Conservation (phyloP, 139 green algal species). For the Volvox reticuliferus region DNA sequence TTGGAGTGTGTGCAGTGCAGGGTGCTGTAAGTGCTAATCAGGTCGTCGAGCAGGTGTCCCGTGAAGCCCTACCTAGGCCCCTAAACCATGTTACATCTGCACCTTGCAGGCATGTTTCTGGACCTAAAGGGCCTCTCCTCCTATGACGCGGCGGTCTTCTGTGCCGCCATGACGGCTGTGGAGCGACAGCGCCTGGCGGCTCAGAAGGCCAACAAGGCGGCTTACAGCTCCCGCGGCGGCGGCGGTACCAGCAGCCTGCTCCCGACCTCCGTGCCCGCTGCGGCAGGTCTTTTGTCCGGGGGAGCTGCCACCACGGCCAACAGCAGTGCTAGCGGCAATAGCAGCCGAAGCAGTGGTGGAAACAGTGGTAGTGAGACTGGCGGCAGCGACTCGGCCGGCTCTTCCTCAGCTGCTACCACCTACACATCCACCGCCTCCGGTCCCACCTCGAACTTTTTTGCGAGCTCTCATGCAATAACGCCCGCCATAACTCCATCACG, state of each 20-base stretch:
- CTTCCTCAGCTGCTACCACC: neutral
- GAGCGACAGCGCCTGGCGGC: constrained; percentile 30
- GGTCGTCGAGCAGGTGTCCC: too few relatives aligned
- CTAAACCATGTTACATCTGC: too few relatives aligned
- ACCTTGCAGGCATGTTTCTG: constrained; percentile 34
- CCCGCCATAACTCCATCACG: too few relatives aligned
- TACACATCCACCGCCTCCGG: neutral
- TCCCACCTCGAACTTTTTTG: too few relatives aligned
- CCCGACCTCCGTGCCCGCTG: neutral
- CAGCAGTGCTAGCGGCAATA: neutral
- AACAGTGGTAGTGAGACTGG: neutral
- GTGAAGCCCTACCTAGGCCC: too few relatives aligned
- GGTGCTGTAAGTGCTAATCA: too few relatives aligned
- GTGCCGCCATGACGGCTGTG: constrained; percentile 42
- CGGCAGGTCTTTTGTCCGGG: neutral
- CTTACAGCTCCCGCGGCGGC: neutral
- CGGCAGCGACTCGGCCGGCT: neutral
- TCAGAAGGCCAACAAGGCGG: neutral
- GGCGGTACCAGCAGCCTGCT: neutral
- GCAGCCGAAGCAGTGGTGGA: neutral
- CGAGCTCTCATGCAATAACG: too few relatives aligned
- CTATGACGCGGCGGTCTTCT: constrained; percentile 48
- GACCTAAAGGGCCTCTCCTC: constrained; percentile 45
- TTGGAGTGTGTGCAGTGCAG: too few relatives aligned
- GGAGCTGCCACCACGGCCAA: neutral